These are phyloP conservation scores for Phytopythium chamaehyphon DNA, from an alignment of 352 stramenopile genomes.

Conservation along the genomic window DNA sequence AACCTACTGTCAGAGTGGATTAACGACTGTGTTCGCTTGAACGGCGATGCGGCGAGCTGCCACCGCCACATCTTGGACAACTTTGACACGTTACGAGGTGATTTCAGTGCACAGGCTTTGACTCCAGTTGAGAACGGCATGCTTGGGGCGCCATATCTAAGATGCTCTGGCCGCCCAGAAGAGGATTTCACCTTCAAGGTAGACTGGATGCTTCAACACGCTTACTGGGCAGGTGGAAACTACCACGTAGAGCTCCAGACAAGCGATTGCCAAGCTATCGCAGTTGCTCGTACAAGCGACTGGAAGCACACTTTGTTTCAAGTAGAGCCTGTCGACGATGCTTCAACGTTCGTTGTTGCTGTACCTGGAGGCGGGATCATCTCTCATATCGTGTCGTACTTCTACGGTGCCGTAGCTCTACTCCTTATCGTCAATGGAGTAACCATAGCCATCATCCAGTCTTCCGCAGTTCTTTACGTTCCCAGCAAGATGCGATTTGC, in stretches of 20 bases:
- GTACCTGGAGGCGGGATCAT: constrained; percentile 15
- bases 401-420: constrained; percentile 24
- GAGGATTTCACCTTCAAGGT: constrained; percentile 22
- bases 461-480: constrained; percentile 13
- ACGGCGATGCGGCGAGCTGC: constrained; percentile 14
- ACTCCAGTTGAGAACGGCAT: constrained; percentile 16
- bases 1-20: constrained; percentile 24
- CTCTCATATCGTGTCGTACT: constrained; percentile 7
- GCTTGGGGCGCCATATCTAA: constrained; percentile 21
- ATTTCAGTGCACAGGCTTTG: constrained; percentile 18
- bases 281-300: constrained; percentile 3
- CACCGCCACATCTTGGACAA: constrained; percentile 24
- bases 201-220: constrained; percentile 27
- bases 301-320: constrained; percentile 17
- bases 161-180: constrained; percentile 15
- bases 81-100: constrained; percentile 12
- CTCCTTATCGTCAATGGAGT: constrained; percentile 14
- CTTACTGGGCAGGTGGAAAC: constrained; percentile 27
- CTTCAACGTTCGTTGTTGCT: constrained; percentile 5
- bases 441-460: constrained; percentile 5
- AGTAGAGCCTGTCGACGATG: constrained; percentile 15
- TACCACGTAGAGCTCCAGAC: constrained; percentile 29
- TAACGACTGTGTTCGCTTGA: constrained; percentile 1
- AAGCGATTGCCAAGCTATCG: constrained; percentile 20
- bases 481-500: constrained; percentile 7